Conservation (phyloP, 1,284 basidiomycete genomes). For the Wallemia hederae region DNA sequence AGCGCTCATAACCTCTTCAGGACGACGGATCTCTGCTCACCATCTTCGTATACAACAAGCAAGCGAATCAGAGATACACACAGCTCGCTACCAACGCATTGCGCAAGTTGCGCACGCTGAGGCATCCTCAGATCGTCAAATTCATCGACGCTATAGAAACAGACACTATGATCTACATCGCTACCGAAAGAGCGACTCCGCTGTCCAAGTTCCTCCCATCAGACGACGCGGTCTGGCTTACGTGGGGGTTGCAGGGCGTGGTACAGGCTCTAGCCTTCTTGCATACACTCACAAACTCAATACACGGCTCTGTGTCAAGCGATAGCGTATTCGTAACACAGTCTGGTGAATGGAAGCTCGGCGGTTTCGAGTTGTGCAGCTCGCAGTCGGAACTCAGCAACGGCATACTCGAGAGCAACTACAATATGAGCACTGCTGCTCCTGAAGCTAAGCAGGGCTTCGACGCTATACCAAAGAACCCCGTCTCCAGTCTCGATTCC, state of each 20-base stretch:
- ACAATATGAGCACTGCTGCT: slow-evolving; percentile 20
- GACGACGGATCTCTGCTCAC: slow-evolving; percentile 63
- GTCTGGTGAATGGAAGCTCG: slow-evolving; percentile 85
- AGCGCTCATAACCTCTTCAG: slow-evolving; percentile 20
- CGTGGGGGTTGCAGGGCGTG: slow-evolving; percentile 77
- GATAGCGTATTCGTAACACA: slow-evolving; percentile 48
- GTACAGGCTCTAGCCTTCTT: slow-evolving; percentile 17
- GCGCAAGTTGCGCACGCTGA: slow-evolving; percentile 60
- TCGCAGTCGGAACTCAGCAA: not conserved
- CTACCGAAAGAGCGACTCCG: slow-evolving; percentile 71
- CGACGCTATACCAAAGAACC: slow-evolving; percentile 61
- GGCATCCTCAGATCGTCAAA: slow-evolving; percentile 85
- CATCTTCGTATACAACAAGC: slow-evolving; percentile 57
- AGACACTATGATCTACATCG: slow-evolving; percentile 60
- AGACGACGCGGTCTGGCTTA: slow-evolving; percentile 48
- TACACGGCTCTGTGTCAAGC: slow-evolving; percentile 51
- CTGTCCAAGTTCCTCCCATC: slow-evolving; percentile 36
- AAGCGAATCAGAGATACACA: slow-evolving; percentile 16
- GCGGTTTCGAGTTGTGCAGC: slow-evolving; percentile 49
- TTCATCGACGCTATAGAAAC: slow-evolving; percentile 81
- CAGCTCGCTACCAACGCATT: slow-evolving; percentile 70
- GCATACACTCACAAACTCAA: not conserved
- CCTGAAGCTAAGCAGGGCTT: slow-evolving; percentile 81
- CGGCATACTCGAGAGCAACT: slow-evolving; percentile 3
- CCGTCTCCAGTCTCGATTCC: slow-evolving; percentile 32